These are phyloP conservation scores for Ceratobasidium theobromae DNA, from an alignment of 1,284 basidiomycete genomes.

Conservation along the genomic window DNA sequence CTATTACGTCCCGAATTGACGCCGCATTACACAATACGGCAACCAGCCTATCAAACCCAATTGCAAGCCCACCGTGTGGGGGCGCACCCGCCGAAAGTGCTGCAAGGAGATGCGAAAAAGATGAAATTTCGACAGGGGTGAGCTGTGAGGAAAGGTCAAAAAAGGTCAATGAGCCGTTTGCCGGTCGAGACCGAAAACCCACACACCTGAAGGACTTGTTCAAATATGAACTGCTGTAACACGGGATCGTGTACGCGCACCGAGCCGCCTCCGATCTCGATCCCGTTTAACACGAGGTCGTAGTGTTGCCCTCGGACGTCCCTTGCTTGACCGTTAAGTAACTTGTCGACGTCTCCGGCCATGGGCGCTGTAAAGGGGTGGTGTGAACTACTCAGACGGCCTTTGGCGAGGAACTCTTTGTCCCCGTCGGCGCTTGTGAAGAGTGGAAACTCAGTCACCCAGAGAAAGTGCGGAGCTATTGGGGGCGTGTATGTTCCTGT, in stretches of 20 bases:
- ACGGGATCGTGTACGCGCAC: conserved; percentile 87
- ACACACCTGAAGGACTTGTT: conserved; percentile 72
- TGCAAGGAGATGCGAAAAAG: conserved; percentile 83
- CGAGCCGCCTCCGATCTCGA: conserved; percentile 91
- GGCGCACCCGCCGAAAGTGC: conserved; percentile 88
- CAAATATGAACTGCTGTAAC: conserved; percentile 85
- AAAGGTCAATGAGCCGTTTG: not conserved
- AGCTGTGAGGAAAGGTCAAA: conserved; percentile 53
- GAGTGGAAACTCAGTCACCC: conserved; percentile 95
- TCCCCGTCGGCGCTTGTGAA: conserved; percentile 88
- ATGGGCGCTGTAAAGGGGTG: conserved; percentile 98
- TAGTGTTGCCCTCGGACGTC: conserved; percentile 89
- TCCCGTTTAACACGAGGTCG: conserved; percentile 93
- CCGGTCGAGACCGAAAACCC: not conserved
- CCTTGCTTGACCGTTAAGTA: conserved; percentile 60
- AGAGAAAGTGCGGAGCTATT: conserved; percentile 76
- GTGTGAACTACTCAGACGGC: conserved; percentile 88
- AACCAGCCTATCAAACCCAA: conserved; percentile 92
- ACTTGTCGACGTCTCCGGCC: conserved; percentile 71
- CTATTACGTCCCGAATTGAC: conserved; percentile 92
- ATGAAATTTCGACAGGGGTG: conserved; percentile 63
- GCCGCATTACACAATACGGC: conserved; percentile 81
- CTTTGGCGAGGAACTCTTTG: conserved; percentile 80
- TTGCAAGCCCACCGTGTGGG: conserved; percentile 92
- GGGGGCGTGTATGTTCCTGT: conserved; percentile 59